phyloP scores from a whole-genome alignment of 495 filamentous ascomycete genomes.

The Peziza echinospora region DNA sequence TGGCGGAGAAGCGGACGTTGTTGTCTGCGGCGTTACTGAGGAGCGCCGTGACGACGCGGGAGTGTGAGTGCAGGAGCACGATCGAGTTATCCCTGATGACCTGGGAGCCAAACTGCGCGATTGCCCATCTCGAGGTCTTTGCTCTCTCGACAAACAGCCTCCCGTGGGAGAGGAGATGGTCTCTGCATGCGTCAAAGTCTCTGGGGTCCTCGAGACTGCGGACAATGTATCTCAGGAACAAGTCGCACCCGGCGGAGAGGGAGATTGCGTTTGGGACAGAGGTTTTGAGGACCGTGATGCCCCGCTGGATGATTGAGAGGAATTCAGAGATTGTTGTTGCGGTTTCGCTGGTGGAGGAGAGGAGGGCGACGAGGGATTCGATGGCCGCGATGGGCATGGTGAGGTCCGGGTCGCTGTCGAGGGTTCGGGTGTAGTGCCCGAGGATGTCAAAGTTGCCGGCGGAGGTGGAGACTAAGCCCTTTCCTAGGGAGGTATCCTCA shows the following conservation, averaged over 20 bases:
- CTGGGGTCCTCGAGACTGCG: constrained; percentile 27
- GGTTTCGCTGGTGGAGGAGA: constrained; percentile 37
- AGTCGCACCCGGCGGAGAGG: constrained; percentile 77
- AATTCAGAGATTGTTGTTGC: constrained; percentile 83
- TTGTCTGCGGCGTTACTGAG: constrained; percentile 50
- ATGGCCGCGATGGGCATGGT: constrained; percentile 89
- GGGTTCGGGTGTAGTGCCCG: neutral
- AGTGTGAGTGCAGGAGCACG: constrained; percentile 73
- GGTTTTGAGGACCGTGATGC: constrained; percentile 49
- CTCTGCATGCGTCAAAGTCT: constrained; percentile 62
- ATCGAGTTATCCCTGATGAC: constrained; percentile 56
- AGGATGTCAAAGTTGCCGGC: neutral
- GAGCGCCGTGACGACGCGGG: constrained; percentile 58
- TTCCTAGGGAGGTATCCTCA: no score
- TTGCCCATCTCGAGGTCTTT: constrained; percentile 62
- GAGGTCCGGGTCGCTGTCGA: neutral
- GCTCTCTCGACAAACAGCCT: constrained; percentile 68
- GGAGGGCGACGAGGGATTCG: constrained; percentile 68
- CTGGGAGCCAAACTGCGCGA: constrained; percentile 53
- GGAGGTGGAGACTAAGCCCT: neutral
- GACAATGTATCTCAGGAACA: constrained; percentile 86
- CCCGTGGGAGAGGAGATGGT: constrained; percentile 63
- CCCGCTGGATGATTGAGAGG: constrained; percentile 55
- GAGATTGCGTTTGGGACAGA: constrained; percentile 71
- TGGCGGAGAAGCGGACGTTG: constrained; percentile 53